Conservation (phyloP, 495 filamentous ascomycete genomes). For the Astrothelium subdiscretum region DNA sequence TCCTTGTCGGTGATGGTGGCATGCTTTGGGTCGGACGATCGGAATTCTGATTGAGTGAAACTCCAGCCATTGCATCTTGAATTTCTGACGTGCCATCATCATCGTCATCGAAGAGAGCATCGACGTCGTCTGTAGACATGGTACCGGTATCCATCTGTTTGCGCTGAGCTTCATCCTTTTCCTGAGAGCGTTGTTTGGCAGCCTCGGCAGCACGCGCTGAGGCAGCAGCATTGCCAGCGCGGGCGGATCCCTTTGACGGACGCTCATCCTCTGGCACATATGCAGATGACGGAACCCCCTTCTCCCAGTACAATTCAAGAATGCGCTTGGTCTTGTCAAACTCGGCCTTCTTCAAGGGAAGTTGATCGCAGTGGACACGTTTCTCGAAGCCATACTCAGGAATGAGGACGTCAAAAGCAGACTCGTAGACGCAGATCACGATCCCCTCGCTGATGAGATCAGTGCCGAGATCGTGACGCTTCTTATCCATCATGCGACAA, state of each 20-base stretch:
- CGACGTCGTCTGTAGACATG: constrained; percentile 78
- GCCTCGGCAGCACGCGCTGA: constrained; percentile 70
- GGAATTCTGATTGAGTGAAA: constrained; percentile 55
- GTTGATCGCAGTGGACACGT: constrained; percentile 95
- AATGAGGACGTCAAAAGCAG: constrained; percentile 95
- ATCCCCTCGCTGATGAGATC: constrained; percentile 96
- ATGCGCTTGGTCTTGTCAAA: constrained; percentile 90
- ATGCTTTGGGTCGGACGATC: constrained; percentile 86
- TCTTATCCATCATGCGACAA: constrained; percentile 87
- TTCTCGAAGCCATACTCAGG: constrained; percentile 98
- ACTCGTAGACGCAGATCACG: constrained; percentile 95
- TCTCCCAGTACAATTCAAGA: constrained; percentile 97
- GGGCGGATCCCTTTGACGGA: constrained; percentile 60
- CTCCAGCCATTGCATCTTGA: constrained; percentile 67
- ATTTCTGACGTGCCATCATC: constrained; percentile 80
- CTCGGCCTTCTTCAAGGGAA: constrained; percentile 96
- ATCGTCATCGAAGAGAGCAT: constrained; percentile 88
- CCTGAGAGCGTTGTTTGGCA: constrained; percentile 63
- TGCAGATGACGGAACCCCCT: constrained; percentile 89
- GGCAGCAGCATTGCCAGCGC: constrained; percentile 60
- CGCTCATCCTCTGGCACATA: constrained; percentile 96
- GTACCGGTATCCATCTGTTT: constrained; percentile 89
- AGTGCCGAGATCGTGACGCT: constrained; percentile 68
- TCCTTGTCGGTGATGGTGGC: constrained; percentile 79
- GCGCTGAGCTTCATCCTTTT: constrained; percentile 74